Conservation (phyloP, 2,329 filamentous ascomycete species). For the Alternaria postmessia region DNA sequence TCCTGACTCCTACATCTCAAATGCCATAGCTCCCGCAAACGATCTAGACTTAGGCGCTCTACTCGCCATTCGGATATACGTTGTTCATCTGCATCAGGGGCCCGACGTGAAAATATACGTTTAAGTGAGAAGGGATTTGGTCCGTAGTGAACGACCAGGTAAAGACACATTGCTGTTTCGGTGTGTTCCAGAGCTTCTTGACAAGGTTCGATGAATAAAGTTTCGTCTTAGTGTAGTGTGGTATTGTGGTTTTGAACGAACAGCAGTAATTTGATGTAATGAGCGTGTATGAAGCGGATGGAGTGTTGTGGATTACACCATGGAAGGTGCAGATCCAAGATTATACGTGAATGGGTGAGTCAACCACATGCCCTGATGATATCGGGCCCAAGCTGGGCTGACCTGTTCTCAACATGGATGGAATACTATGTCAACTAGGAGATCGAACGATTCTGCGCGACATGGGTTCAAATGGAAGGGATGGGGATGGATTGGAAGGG, state of each 20-base stretch:
- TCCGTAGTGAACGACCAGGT: background rate
- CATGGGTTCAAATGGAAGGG: background rate
- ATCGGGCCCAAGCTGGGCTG: background rate
- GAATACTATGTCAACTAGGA: background rate
- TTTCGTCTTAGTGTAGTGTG: background rate
- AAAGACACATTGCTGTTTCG: background rate
- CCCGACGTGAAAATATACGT: background rate
- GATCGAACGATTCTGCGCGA: background rate
- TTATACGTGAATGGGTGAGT: background rate
- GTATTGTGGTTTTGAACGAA: background rate
- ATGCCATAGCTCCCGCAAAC: background rate
- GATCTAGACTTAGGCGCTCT: background rate
- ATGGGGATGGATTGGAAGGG: background rate
- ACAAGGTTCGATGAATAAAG: fast-evolving
- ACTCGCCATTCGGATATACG: background rate
- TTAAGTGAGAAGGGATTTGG: background rate
- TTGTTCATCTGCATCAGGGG: background rate
- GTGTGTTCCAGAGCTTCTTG: fast-evolving
- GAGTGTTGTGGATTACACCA: background rate
- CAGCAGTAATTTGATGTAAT: no score
- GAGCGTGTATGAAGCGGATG: no score
- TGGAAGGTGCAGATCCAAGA: background rate
- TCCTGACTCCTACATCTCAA: background rate
- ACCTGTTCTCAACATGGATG: background rate
- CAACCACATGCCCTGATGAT: background rate